phyloP scores from a whole-genome alignment of 2,329 filamentous ascomycete species.

The Pseudocercospora pini-densiflorae region DNA sequence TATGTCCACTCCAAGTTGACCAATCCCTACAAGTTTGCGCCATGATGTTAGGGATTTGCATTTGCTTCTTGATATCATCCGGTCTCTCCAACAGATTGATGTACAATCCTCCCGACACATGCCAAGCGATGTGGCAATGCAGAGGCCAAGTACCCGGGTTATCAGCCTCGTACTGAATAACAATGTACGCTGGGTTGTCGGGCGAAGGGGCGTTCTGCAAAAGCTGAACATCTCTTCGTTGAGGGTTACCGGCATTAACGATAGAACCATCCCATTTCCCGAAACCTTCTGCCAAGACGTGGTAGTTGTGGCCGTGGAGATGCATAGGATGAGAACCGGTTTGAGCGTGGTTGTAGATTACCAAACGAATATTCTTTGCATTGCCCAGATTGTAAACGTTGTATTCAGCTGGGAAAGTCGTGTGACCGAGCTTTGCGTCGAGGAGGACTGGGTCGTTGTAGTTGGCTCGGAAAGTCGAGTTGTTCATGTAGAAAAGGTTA shows the following conservation, averaged over 20 bases:
- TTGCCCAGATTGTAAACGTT: constrained; percentile 49
- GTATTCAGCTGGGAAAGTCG: constrained; percentile 37
- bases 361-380: constrained; percentile 46
- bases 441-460: constrained; percentile 47
- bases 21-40: constrained; percentile 42
- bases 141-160: constrained; percentile 53
- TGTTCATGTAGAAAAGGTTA: constrained; percentile 60
- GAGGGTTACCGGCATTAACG: constrained; percentile 53
- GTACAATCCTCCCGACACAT: constrained; percentile 39
- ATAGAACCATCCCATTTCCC: constrained; percentile 47
- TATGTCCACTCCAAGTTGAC: constrained; percentile 35
- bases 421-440: constrained; percentile 42
- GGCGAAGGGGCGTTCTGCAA: constrained; percentile 43
- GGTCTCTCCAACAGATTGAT: constrained; percentile 39
- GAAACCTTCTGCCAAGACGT: constrained; percentile 46
- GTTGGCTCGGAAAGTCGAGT: constrained; percentile 56
- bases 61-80: constrained; percentile 31
- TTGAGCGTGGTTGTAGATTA: constrained; percentile 45
- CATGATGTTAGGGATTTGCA: constrained; percentile 37
- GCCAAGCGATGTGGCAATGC: constrained; percentile 44
- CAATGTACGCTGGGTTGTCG: constrained; percentile 40
- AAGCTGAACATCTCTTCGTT: constrained; percentile 57
- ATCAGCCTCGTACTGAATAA: constrained; percentile 52
- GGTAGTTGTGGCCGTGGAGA: constrained; percentile 56
- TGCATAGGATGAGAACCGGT: constrained; percentile 57